Evolutionary conservation across 202 grass and related monocot genomes (phyloP), one percentile per base, ranked within the genome.

Genomic region (Brachypodium distachyon): DNA sequence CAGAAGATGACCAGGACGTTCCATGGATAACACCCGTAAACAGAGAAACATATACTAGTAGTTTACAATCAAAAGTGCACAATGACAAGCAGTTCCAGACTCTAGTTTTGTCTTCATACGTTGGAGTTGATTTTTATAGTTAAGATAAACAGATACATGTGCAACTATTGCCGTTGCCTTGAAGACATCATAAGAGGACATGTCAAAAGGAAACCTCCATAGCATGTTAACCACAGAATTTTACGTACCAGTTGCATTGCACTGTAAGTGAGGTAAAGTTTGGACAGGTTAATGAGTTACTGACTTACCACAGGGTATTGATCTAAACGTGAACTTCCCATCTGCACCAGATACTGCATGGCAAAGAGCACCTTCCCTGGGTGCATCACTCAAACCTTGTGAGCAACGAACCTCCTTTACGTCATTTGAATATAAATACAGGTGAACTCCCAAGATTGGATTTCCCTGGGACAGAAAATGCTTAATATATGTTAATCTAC

Each of bases 361-460:
- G 75, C 96, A 98, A 90, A 98, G 89, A 77, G 85, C 87, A 58
- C 80, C 87, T 75, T 87, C 79, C 79, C 71, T 88, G 18, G 91
- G 89, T 66, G 82, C 89, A 76, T 88, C 80, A 61, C 73, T 72
- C 56, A 79, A 84, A 66, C 71, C 87, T 90, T 88, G 83, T 4
- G 87, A 72, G 62, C 96, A 98, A 85, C 78, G 59, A 32, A 90
- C 87, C 28, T 88, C 71, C 3, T 47, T 77, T 39, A 98, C 66
- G 36, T 98, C 96, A 65, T 85, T 90, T 74, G 96, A 98, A 90
- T 98, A 95, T 49, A 98, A 74, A 73, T 88, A 98, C 21, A 98
- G 25, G 48, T 92, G 81, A 60, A 98, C 96, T 79, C 96, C 96
- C 80, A 95, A 82, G 62, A 98, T 98, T 33, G 96, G 96, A 68